Evolutionary conservation across 1,139 yeast genomes (phyloP).

Genomic region (Candida frijolesensis): DNA sequence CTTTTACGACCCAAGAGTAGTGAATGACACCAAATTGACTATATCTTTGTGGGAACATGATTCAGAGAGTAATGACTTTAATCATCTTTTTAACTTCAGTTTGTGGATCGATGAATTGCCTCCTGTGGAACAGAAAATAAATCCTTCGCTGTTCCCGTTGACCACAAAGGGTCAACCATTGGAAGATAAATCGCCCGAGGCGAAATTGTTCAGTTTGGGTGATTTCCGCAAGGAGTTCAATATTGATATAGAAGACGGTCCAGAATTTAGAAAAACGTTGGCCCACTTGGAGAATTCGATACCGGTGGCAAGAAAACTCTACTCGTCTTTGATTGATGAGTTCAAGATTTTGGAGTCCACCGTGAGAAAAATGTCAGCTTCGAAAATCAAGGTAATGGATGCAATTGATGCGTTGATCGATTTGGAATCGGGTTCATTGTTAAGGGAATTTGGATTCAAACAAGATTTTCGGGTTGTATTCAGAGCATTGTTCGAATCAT

Average conservation of each 20-base stretch:
- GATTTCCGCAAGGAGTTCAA: conserved; percentile 34
- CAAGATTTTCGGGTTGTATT: conserved; percentile 23
- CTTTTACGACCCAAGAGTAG: conserved; percentile 20
- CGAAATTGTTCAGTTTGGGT: conserved; percentile 15
- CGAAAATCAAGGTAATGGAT: conserved; percentile 29
- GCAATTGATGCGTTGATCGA: conserved; percentile 23
- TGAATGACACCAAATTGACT: conserved; percentile 25
- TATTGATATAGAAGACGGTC: conserved; percentile 66
- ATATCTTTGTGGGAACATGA: conserved; percentile 35
- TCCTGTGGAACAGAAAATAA: background rate
- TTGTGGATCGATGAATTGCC: conserved; percentile 30
- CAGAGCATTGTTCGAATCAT: conserved; percentile 32
- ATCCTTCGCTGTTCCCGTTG: conserved; percentile 5
- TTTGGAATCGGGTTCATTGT: conserved; percentile 24
- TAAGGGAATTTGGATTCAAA: conserved; percentile 26
- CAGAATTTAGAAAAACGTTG: conserved; percentile 64
- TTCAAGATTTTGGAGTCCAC: conserved; percentile 30
- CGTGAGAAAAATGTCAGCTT: conserved; percentile 21
- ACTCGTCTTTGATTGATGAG: conserved; percentile 37
- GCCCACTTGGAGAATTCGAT: conserved; percentile 56
- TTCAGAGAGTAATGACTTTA: conserved; percentile 18
- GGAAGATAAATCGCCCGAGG: conserved; percentile 10
- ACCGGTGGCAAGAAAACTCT: conserved; percentile 47
- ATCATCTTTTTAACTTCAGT: conserved; percentile 29
- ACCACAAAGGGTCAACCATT: conserved; percentile 11